Evolutionary conservation across 192 early-diverging fungal genomes (phyloP), one percentile per base, ranked within the genome.

Genomic region (Gamsiella multidivaricata): DNA sequence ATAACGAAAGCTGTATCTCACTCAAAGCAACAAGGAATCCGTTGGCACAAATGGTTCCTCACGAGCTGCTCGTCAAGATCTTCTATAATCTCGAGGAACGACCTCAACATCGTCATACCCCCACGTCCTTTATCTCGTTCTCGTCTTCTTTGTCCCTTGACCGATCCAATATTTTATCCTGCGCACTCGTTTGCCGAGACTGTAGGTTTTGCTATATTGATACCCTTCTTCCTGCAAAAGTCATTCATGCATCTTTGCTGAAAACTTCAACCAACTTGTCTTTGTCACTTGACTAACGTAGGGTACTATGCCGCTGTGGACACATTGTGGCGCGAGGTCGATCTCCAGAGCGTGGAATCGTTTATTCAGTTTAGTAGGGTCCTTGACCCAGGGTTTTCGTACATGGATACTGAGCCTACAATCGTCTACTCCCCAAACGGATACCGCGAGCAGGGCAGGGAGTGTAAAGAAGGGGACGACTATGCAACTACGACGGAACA

Each of bases 221-320:
- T 39, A 14, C 23, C 54, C n/a, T 20, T 36, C 15, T 18, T 39
- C 37, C 7, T 14, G 39, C 14, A 41, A 7, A 41, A 41, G 39
- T 41, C 39, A 14, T 41, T 41, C 32, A 32, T 55, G 54, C 20
- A 29, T 55, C 28, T 55, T 31, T 32, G 54, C 32, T 32, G 54
- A n/a, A n/a, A n/a, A 32, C 34, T 20, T 55, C 54, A 55, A 28
- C 56, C 42, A n/a, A 20, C 26, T 36, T 63, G 23, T 52, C 34
- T 51, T 49, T 51, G 22, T 26, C 2, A 17, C 1, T 54, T 51
- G n/a, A n/a, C n/a, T n/a, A n/a, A n/a, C n/a, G 3, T 60, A 78
- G 73, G 73, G 73, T 78, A 78, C 32, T 68, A 68, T 41, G 65
- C 73, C 25, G 73, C 73, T 22, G 65, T 78, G 7, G 73, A 78